These are phyloP conservation scores for Canna indica DNA, from an alignment of 176 grass and related monocot genomes.

Conservation along the genomic window DNA sequence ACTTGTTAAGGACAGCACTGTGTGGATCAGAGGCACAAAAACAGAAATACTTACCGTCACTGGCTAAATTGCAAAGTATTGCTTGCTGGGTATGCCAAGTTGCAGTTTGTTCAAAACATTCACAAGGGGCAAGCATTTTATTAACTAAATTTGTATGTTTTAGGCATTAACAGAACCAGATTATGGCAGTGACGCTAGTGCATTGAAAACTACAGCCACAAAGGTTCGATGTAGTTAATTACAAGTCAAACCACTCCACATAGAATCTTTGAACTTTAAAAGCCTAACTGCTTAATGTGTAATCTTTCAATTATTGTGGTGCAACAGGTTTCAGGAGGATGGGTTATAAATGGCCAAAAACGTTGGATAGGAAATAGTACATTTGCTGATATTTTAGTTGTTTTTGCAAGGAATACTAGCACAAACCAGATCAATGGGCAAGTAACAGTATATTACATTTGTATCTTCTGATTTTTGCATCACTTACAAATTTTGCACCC, in stretches of 20 bases:
- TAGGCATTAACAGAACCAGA: conserved; percentile 90
- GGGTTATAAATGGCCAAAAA: conserved; percentile 87
- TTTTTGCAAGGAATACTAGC: conserved; percentile 75
- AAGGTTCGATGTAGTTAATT: conserved; percentile 46
- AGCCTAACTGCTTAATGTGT: neutral
- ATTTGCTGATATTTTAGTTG: conserved; percentile 73
- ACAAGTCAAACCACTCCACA: conserved; percentile 19
- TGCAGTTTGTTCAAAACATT: neutral
- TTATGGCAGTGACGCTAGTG: conserved; percentile 91
- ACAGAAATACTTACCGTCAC: conserved; percentile 45
- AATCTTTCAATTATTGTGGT: conserved; percentile 5
- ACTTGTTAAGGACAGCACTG: conserved; percentile 38
- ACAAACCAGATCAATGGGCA: conserved; percentile 95
- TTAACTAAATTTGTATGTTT: conserved; percentile 10
- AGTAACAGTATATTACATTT: conserved; percentile 5
- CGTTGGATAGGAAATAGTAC: conserved; percentile 97
- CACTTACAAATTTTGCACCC: neutral
- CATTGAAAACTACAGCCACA: conserved; percentile 52
- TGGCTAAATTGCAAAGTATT: conserved; percentile 44
- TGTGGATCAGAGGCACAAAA: conserved; percentile 96
- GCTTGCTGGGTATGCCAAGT: conserved; percentile 49
- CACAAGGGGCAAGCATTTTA: neutral
- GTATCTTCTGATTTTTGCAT: neutral
- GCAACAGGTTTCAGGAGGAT: conserved; percentile 73
- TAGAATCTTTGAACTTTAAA: neutral